Base-by-base conservation (phyloP, 352 stramenopile genomes). In the Pythium rhizo-oryzae region DNA sequence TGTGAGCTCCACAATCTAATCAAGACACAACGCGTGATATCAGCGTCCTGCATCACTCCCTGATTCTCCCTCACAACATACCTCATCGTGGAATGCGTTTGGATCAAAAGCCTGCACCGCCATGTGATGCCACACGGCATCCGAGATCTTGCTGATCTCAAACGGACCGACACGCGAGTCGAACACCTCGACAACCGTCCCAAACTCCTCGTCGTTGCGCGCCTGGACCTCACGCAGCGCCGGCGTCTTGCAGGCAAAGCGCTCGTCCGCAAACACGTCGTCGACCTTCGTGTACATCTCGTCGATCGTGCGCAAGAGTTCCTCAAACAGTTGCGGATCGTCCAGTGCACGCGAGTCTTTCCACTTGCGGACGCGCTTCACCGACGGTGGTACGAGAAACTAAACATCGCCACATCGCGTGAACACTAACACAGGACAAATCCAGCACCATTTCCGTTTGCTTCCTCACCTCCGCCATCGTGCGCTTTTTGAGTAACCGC, bases 401-500 rank as follows among this genome's bases (percentile, higher is more conserved):
- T 60, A n/a, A 4, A 52, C 28, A 33, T 6, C 28, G 6, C 12
- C 57, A 47, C 13, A 56, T 25, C 11, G 19, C 5, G 9, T 24
- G 0, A 59, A 5, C 33, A 28, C 43, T 7, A n/a, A 50, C 11
- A 2, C 16, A 23, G 43, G 19, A 11, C 6, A 50, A 8, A 8
- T 33, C 23, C 2, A 18, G 37, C 19, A 51, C 46, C 19, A 65
- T 6, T 15, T 19, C 49, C 28, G 4, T 56, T 44, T 0, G 56
- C 9, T 11, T 68, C 66, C 44, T 68, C 66, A 9, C 43, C 24
- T n/a, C 62, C 70, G 67, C 41, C 28, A 33, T 33, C 28, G 28
- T 65, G 19, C 59, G 73, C 41, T 77, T 75, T 13, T 74, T 59
- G 28, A 87, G 52, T n/a, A 81, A 58, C 39, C 64, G 71, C 52